These are phyloP conservation scores for Alternaria longipes DNA, from an alignment of 2,329 filamentous ascomycete species.

Conservation along the genomic window DNA sequence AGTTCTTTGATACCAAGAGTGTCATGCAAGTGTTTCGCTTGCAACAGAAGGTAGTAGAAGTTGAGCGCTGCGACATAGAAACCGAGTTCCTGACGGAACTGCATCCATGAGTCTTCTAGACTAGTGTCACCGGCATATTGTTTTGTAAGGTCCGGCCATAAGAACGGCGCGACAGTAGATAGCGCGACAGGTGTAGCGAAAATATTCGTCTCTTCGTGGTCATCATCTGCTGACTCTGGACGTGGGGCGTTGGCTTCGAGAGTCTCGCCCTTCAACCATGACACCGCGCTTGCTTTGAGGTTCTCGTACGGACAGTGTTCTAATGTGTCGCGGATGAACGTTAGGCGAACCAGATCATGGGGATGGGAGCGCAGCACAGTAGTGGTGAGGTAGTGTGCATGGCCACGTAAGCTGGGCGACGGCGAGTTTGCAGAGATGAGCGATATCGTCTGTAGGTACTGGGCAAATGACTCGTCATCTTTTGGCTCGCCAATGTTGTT, in stretches of 20 bases:
- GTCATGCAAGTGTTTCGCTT: constrained; percentile 58
- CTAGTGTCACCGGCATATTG: constrained; percentile 45
- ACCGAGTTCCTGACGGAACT: constrained; percentile 61
- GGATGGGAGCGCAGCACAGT: constrained; percentile 64
- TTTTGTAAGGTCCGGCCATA: constrained; percentile 61
- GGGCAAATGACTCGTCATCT: constrained; percentile 62
- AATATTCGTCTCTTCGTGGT: constrained; percentile 41
- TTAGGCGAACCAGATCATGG: constrained; percentile 60
- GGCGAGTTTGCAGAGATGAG: constrained; percentile 60
- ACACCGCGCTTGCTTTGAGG: constrained; percentile 65
- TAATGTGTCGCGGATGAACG: constrained; percentile 64
- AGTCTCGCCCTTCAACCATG: constrained; percentile 69
- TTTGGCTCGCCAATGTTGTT: constrained; percentile 57
- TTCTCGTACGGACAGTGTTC: constrained; percentile 64
- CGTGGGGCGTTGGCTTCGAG: constrained; percentile 56
- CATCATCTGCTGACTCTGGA: constrained; percentile 15
- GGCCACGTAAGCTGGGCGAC: constrained; percentile 57
- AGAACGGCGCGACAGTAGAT: constrained; percentile 59
- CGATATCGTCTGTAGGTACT: constrained; percentile 61
- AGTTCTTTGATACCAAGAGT: constrained; percentile 58
- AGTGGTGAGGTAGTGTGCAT: constrained; percentile 60
- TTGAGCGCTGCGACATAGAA: constrained; percentile 66
- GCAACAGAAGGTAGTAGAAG: constrained; percentile 66
- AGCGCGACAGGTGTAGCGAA: constrained; percentile 60
- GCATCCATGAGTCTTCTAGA: constrained; percentile 49